Evolutionary conservation across 1,284 basidiomycete genomes (phyloP), one percentile per base, ranked within the genome.

Genomic region (Athelia sp.): DNA sequence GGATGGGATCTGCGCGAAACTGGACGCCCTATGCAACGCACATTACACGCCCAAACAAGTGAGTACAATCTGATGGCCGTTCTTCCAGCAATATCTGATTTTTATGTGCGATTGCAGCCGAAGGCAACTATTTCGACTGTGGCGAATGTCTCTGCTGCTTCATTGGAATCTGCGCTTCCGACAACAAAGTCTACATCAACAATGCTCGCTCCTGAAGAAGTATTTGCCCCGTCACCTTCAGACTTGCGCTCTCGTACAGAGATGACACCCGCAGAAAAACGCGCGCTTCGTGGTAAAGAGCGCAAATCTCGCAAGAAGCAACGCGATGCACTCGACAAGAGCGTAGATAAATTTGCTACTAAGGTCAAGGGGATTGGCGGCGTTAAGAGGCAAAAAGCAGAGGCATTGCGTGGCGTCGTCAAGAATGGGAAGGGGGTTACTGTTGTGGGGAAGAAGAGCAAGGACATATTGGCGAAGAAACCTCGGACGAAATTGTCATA

Each of bases 11-110:
- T 93, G 87, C 55, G 76, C 80, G 53, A 98, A 97, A 67, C 76
- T 99, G 24, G 96, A 99, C 69, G 93, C 95, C 6, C 72, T 99
- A 38, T 91, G 88, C 64, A 98, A 97, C 63, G 87, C 95, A 2
- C 93, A 98, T 69, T 98, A 94, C 66, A 90, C 92, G 4, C 97
- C 97, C 3, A 98, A 98, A 69, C 84, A 87, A 63, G 93, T 93
- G 56, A 54, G 84, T 15, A 46, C 48, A 58, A 55, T 36, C 3
- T 35, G 29, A n/a, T 52, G 46, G 45, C 31, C 45, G 11, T 29
- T 38, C 38, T 4, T 45, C 29, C 34, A 18, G 45, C 35, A 24
- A 46, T 48, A 42, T 22, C 49, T 55, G 36, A 51, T 52, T 44
- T 42, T 36, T 44, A n/a, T 48, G 43, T 19, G 36, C 52, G 8